Evolutionary conservation across 805 yeast species (phyloP), one percentile per base, ranked within the genome.

Genomic region (Starmerella bombi): DNA sequence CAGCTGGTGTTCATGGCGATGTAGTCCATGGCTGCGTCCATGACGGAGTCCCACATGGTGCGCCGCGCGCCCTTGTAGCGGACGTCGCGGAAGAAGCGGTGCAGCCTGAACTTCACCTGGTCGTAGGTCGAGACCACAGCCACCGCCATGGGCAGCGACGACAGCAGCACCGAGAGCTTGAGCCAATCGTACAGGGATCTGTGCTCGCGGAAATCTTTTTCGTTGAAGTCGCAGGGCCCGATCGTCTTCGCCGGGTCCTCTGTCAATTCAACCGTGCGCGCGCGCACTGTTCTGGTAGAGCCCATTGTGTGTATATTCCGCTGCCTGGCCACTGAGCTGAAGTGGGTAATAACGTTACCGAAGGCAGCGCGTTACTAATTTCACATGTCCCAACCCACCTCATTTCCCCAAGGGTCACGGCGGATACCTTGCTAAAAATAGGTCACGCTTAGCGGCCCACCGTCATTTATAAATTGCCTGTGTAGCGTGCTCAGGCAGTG

Each of bases 201-300:
- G 3, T n/a, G 34, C 17, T 44, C 45, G 12, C 17, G 20, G 27
- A 40, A 42, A 19, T 37, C 35, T 27, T 40, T 25, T 28, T 47
- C 50, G 4, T 28, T 35, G 37, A 44, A 47, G 32, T 47, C 50
- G 34, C 37, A 40, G 5, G 50, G 50, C 3, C 50, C 50, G 5
- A 28, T 32, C 10, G 30, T 9, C 3, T n/a, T 23, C 3, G 38
- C 33, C 8, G 37, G 33, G 20, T 31, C 33, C 21, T 7, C 9
- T n/a, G n/a, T 6, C 16, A 14, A 8, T 14, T 7, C 31, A 8
- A 7, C 6, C 31, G 31, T 28, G n/a, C n/a, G n/a, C n/a, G n/a
- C n/a, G n/a, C n/a, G n/a, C n/a, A n/a, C n/a, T n/a, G n/a, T n/a
- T n/a, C n/a, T n/a, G n/a, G n/a, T n/a, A 17, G 25, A 9, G 19